Evolutionary conservation across 2,329 filamentous ascomycete genomes (phyloP).

Genomic region (Cercospora citrullina): DNA sequence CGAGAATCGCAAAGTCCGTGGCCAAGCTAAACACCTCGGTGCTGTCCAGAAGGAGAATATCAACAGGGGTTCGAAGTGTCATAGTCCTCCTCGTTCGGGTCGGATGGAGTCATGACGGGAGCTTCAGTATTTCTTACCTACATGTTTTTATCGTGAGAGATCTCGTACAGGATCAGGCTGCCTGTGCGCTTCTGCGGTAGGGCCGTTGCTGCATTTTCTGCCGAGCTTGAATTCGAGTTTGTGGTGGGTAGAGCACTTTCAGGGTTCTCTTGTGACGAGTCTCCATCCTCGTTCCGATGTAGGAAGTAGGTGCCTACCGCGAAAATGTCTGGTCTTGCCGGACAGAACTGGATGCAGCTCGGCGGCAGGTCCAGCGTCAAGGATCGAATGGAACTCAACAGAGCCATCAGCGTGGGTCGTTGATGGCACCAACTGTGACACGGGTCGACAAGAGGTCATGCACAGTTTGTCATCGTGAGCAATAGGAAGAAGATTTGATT

Average conservation of each 20-base stretch:
- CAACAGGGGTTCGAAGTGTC: conserved; percentile 30
- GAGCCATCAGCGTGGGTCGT: conserved; percentile 25
- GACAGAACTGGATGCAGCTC: conserved; percentile 75
- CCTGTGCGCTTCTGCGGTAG: conserved; percentile 58
- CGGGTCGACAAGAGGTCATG: background rate
- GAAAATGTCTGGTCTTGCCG: conserved; percentile 62
- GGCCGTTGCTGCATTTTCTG: background rate
- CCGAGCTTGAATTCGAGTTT: background rate
- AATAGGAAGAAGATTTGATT: conserved; percentile 1
- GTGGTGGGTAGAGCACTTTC: conserved; percentile 18
- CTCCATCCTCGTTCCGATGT: conserved; percentile 46
- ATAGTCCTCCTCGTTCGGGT: conserved; percentile 13
- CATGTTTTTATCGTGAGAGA: conserved; percentile 53
- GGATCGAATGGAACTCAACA: conserved; percentile 49
- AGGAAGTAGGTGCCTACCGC: conserved; percentile 85
- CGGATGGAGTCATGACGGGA: background rate
- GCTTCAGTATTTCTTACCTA: conserved; percentile 47
- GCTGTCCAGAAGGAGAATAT: conserved; percentile 15
- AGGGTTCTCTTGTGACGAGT: background rate
- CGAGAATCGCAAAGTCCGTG: conserved; percentile 57
- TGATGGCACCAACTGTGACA: background rate
- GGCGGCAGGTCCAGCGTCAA: conserved; percentile 66
- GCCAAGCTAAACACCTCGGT: conserved; percentile 23
- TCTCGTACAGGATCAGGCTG: conserved; percentile 66
- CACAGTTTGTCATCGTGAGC: background rate